A percentile compares a stretch with the other conserved stretches of the same genome.
phyloP scores from a whole-genome alignment of 1,284 basidiomycete species.

The Amanita bisporigera region DNA sequence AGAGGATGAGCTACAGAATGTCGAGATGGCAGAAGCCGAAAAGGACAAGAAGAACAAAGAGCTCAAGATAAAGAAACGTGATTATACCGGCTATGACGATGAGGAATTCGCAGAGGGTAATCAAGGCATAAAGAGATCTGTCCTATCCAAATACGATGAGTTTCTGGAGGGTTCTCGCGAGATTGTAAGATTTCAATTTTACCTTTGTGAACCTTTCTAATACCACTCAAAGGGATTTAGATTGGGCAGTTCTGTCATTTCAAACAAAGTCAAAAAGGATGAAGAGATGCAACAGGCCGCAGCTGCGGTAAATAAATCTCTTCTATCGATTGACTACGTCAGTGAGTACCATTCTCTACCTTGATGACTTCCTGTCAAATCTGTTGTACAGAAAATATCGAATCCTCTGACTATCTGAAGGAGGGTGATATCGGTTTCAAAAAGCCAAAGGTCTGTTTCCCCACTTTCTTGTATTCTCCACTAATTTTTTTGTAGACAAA shows the following conservation, averaged over 20 bases:
- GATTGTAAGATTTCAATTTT: constrained; percentile 53
- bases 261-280: constrained; percentile 47
- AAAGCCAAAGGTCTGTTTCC: constrained; percentile 78
- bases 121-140: constrained; percentile 79
- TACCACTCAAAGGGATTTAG: constrained; percentile 70
- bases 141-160: constrained; percentile 95
- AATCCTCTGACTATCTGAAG: constrained; percentile 86
- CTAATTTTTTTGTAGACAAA: constrained; percentile 66
- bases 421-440: constrained; percentile 95
- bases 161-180: constrained; percentile 74
- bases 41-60: constrained; percentile 79
- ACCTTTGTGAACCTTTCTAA: constrained; percentile 8
- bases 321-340: constrained; percentile 90
- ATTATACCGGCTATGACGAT: constrained; percentile 97
- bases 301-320: constrained; percentile 74
- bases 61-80: constrained; percentile 86
- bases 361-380: constrained; percentile 13
- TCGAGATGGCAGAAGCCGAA: constrained; percentile 90
- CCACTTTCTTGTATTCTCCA: background rate
- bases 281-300: constrained; percentile 62
- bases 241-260: constrained; percentile 62
- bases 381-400: constrained; percentile 73
- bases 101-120: constrained; percentile 84
- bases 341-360: constrained; percentile 57
- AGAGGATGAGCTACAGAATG: constrained; percentile 98